Percentiles rank a stretch among this genome's conserved stretches.
phyloP scores from a whole-genome alignment of 495 filamentous ascomycete genomes.

The Tuber indicum region DNA sequence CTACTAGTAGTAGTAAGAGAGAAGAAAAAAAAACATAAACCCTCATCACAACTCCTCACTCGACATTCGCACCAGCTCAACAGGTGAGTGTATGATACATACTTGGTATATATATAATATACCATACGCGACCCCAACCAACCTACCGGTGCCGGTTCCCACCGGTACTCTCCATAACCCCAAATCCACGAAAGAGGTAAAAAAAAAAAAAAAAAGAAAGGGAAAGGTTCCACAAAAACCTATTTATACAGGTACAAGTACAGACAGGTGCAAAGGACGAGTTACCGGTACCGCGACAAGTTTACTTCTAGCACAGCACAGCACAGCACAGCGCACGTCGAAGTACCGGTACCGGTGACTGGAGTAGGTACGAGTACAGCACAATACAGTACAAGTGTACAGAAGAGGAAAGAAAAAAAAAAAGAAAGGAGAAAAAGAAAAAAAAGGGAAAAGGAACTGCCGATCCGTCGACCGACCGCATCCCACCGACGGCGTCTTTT shows the following conservation, averaged over 20 bases:
- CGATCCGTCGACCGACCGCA: neutral
- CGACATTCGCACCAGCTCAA: neutral
- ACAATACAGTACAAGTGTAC: neutral
- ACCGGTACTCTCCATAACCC: neutral
- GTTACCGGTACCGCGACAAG: neutral
- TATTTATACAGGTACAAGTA: neutral
- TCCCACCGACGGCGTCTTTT: neutral
- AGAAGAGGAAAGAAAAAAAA: neutral
- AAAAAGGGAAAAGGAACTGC: neutral
- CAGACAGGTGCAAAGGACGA: too few species aligned
- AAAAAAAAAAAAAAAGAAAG: neutral
- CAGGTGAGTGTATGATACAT: neutral
- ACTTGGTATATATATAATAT: too few species aligned
- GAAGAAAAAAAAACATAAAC: neutral
- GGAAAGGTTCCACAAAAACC: neutral
- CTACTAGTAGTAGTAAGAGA: neutral
- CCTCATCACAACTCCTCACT: neutral
- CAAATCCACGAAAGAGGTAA: neutral
- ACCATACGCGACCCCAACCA: neutral
- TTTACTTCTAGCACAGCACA: neutral
- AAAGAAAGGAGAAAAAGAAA: neutral
- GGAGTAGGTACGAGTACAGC: too few species aligned
- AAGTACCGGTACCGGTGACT: neutral
- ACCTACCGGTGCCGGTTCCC: neutral
- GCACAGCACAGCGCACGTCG: neutral